Base-by-base conservation (phyloP, 306 rosid genomes). In the Malus orientalis region DNA sequence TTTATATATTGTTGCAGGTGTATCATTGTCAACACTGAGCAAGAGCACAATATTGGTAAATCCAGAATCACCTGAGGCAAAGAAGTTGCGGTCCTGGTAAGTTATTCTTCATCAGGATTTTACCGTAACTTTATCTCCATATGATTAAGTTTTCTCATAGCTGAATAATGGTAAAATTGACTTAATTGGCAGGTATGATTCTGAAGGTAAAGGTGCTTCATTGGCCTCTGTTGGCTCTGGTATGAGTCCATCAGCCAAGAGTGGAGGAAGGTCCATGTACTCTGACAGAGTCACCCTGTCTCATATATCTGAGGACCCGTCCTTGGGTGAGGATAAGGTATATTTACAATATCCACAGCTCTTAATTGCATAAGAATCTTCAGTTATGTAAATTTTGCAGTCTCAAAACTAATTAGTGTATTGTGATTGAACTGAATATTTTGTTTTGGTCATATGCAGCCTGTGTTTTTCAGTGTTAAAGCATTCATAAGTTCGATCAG, bases 321-420 rank as follows among this genome's bases (percentile, higher is more conserved):
- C 93, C 20, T 53, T 95, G 79, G 99, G 99, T 0, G 89, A 84
- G 15, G 96, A 83, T 6, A 95, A 95, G 99, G 99, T 92, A 86
- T 45, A 49, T 33, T 14, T 6, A 8, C 58, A 42, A 15, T 36
- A 75, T 69, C 30, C 2, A 45, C 42, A 9, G 30, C 60, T 70
- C 25, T 51, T 74, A 2, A 25, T 65, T 64, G 40, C 63, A 47
- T 55, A 71, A 65, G 44, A n/a, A 32, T 18, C 47, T 23, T 27
- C 11, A 72, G 4, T 22, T n/a, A 11, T 6, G 51, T 11, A 58
- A 14, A 33, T 33, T 27, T 36, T 32, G 4, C 67, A 53, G 8
- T 16, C 60, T 49, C 16, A 6, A 49, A 15, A 49, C 55, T 49
- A 8, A 42, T 42, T 15, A 13, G 2, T 49, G 55, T 15, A 49